A percentile compares a stretch with the other conserved stretches of the same genome.
phyloP scores from a whole-genome alignment of 306 rosid genomes.

The Spatholobus suberectus region DNA sequence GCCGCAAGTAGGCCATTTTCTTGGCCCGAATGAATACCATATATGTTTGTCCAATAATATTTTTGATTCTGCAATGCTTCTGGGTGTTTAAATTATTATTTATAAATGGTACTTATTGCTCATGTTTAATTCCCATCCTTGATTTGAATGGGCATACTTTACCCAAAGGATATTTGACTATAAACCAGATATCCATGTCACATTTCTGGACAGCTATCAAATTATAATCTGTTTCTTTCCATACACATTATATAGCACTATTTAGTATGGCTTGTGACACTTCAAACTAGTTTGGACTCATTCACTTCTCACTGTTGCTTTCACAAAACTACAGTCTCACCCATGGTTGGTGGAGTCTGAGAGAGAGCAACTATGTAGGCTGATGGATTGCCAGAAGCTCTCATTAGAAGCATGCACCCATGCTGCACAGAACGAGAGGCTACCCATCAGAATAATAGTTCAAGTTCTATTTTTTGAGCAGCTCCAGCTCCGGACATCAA shows the following conservation, averaged over 20 bases:
- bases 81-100: neutral
- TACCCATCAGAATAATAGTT: conserved; percentile 89
- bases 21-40: conserved; percentile 1
- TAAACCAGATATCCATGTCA: neutral
- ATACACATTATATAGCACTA: neutral
- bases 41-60: neutral
- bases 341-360: conserved; percentile 97
- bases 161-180: neutral
- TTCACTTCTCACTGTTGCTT: conserved; percentile 32
- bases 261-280: conserved; percentile 6
- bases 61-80: neutral
- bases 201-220: neutral
- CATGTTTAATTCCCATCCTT: conserved; percentile 13
- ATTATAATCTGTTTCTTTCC: conserved; percentile 2
- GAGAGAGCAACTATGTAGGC: conserved; percentile 87
- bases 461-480: conserved; percentile 99
- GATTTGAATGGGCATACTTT: conserved; percentile 8
- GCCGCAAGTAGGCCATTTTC: conserved; percentile 16
- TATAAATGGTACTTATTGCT: neutral
- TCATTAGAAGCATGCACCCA: conserved; percentile 99
- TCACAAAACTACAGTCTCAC: conserved; percentile 76
- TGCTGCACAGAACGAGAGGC: conserved; percentile 96
- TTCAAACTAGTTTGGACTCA: conserved; percentile 35
- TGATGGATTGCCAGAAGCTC: conserved; percentile 99
- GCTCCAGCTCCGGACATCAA: conserved; percentile 96